These are phyloP conservation scores for Penicillium salamii DNA, from an alignment of 495 filamentous ascomycete genomes.

Conservation along the genomic window DNA sequence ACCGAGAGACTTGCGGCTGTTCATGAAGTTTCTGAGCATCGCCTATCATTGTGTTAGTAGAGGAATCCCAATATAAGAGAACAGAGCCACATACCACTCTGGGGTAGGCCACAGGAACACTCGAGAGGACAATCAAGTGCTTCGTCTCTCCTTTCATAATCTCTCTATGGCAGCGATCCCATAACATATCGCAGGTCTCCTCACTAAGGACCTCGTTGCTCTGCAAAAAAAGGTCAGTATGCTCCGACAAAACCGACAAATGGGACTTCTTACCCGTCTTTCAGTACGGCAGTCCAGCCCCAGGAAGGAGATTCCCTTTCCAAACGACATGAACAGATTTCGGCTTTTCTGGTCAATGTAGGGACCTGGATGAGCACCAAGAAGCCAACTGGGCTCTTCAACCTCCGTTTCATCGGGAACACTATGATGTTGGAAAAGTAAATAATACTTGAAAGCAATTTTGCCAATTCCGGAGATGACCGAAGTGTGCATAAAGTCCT, in stretches of 20 bases:
- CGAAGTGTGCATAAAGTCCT: conserved; percentile 86
- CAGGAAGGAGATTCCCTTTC: conserved; percentile 73
- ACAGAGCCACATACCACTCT: conserved; percentile 61
- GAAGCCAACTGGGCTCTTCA: conserved; percentile 87
- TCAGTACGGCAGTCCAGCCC: conserved; percentile 92
- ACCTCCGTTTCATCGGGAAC: conserved; percentile 71
- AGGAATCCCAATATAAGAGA: conserved; percentile 21
- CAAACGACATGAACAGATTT: conserved; percentile 81
- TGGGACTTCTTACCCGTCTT: conserved; percentile 53
- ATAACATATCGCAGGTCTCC: conserved; percentile 77
- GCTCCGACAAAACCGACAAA: not conserved
- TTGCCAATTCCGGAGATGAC: conserved; percentile 87
- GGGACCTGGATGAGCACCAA: conserved; percentile 76
- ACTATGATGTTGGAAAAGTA: conserved; percentile 97
- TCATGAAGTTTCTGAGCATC: conserved; percentile 68
- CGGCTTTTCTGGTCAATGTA: conserved; percentile 86
- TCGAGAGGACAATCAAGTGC: conserved; percentile 82
- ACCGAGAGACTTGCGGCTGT: conserved; percentile 83
- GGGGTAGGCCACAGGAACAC: conserved; percentile 90
- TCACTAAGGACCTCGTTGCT: conserved; percentile 75
- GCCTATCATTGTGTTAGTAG: conserved; percentile 40
- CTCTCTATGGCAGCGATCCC: conserved; percentile 78
- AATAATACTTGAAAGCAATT: conserved; percentile 95
- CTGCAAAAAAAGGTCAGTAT: conserved; percentile 25
- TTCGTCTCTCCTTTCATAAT: conserved; percentile 80